A percentile compares a stretch with the other conserved stretches of the same genome.
phyloP scores from a whole-genome alignment of 2,329 filamentous ascomycete species.

The Alternaria gaisen region DNA sequence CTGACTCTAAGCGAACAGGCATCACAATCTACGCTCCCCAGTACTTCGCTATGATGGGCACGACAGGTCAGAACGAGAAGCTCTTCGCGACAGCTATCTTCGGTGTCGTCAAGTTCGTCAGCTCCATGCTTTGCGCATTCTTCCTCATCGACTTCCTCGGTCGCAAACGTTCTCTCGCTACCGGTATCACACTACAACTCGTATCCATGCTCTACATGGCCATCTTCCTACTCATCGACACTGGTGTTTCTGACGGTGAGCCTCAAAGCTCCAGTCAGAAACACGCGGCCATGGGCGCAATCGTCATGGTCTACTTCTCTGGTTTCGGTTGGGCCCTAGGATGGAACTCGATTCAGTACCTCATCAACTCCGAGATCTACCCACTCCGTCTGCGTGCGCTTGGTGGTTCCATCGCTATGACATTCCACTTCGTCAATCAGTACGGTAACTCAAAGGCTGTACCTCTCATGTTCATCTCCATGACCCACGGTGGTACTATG shows the following conservation, averaged over 20 bases:
- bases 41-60: slow-evolving; percentile 76
- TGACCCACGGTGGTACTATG: slow-evolving; percentile 73
- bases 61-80: slow-evolving; percentile 72
- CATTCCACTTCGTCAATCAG: slow-evolving; percentile 79
- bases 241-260: slow-evolving; percentile 61
- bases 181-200: slow-evolving; percentile 59
- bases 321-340: slow-evolving; percentile 53
- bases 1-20: neutral
- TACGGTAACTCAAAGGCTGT: slow-evolving; percentile 78
- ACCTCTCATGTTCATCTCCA: slow-evolving; percentile 74
- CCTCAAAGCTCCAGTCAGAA: slow-evolving; percentile 60
- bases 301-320: slow-evolving; percentile 70
- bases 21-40: slow-evolving; percentile 79
- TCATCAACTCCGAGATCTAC: slow-evolving; percentile 80
- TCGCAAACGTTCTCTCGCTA: slow-evolving; percentile 66
- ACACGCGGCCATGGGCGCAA: slow-evolving; percentile 69
- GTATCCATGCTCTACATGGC: slow-evolving; percentile 65
- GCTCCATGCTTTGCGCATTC: slow-evolving; percentile 73
- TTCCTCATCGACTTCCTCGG: slow-evolving; percentile 84
- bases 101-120: slow-evolving; percentile 75
- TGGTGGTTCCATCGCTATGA: slow-evolving; percentile 77
- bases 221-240: slow-evolving; percentile 66
- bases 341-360: slow-evolving; percentile 81
- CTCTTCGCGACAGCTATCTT: slow-evolving; percentile 79
- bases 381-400: slow-evolving; percentile 76